Base-by-base conservation (phyloP, 495 filamentous ascomycete genomes). In the Tuber aestivum region DNA sequence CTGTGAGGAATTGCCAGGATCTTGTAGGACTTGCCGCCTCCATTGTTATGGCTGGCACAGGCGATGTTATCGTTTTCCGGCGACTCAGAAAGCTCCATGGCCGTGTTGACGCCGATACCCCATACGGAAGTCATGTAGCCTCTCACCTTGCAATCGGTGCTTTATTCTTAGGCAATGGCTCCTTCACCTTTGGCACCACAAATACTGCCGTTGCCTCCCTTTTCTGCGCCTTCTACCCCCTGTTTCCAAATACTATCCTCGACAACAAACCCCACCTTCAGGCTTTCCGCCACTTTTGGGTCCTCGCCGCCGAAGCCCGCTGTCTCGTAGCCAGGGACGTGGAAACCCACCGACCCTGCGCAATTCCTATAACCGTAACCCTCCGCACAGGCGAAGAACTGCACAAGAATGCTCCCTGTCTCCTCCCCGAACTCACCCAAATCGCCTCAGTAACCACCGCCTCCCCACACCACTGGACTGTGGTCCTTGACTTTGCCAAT, bases 271-370 rank as follows among this genome's bases (percentile, higher is more conserved):
- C 92, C 40, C 95, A 99, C 77, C 87, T 98, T 5, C 95, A 99
- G 87, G 95, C 95, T 10, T 97, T 98, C 87, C 91, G 96, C 2
- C 95, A 99, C 84, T 90, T 99, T 82, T 99, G 95, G 95, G 94
- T 97, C 21, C 87, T 99, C 16, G 95, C 96, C 9, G 91, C 93
- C 10, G 95, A 98, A 76, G 89, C 93, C 0, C 90, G 95, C 71
- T 98, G 95, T 82, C 87, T 98, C 7, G 87, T 99, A 6, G 88
- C 91, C 12, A 91, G 93, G 69, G 95, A 98, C 77, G 88, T 95
- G 12, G 91, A 93, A 74, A 95, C 92, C 0, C 88, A 92, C 73
- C 90, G 91, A 18, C 93, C 94, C 1, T 88, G 95, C 72, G 87
- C 89, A 45, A 86, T 95, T 32, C 91, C 93, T 0, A 87, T 99